Evolutionary conservation across 331 rosid genomes (phyloP), one percentile per base, ranked within the genome.

Genomic region (Rosa hybrid): DNA sequence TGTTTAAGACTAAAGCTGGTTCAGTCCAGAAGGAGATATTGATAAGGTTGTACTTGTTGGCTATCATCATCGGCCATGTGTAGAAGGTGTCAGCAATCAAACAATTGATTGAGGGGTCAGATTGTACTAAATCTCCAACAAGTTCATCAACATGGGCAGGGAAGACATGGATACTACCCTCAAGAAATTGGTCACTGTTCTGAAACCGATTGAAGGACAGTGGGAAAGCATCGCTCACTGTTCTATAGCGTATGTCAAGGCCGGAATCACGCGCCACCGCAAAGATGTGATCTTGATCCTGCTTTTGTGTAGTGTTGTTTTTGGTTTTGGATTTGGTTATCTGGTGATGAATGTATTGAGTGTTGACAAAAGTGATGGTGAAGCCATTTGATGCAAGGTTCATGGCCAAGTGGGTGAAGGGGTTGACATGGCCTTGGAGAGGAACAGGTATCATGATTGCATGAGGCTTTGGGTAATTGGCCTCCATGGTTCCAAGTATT

Each of bases 321-420:
- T 0, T 11, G 57, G 68, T 6, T 59, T 56, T 59, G 39, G 86
- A 83, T 46, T 60, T 74, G 50, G 72, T 75, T 13, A 74, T 70
- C 8, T 74, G 38, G 75, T 85, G 83, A 80, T 85, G 85, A 53
- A 63, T 54, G 2, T 12, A 4, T 8, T 50, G 45, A 62, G 86
- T 81, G 81, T 85, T 85, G 72, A 85, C 75, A 44, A 85, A 85
- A 68, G 88, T 85, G 74, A 85, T 75, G 75, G 83, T 78, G 86
- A 85, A 81, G 21, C 83, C 86, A 21, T 74, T 70, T 3, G 86
- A 74, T 41, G 88, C 86, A 20, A 85, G 85, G 34, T 69, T 81
- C 41, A 81, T 11, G 69, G 88, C 88, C 42, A 85, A 77, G 39
- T 85, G 65, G 4, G 81, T 51, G 23, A 54, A 13, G 21, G 88